Evolutionary conservation across 176 grass and related monocot genomes (phyloP).

Genomic region (Dendrocalamus sinicus): DNA sequence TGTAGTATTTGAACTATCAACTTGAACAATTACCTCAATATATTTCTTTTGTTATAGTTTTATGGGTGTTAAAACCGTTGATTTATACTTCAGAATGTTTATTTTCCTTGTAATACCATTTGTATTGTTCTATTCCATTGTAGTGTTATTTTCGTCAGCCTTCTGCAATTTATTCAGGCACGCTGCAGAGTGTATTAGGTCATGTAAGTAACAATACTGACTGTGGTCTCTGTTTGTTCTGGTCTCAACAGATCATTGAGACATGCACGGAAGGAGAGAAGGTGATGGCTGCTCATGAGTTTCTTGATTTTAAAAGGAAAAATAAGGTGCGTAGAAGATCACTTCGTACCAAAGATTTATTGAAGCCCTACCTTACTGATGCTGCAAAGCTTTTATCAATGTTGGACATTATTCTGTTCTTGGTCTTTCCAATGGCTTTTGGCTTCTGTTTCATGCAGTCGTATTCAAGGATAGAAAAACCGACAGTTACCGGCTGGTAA

Average conservation of each 20-base stretch:
- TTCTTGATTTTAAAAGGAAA: constrained; percentile 93
- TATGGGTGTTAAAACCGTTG: constrained; percentile 4
- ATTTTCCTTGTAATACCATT: constrained; percentile 15
- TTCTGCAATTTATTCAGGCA: constrained; percentile 27
- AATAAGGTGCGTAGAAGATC: constrained; percentile 65
- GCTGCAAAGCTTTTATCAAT: constrained; percentile 11
- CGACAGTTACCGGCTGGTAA: too few relatives aligned
- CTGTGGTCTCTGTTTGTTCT: constrained; percentile 38
- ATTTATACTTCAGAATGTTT: constrained; percentile 34
- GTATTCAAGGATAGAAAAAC: too few relatives aligned
- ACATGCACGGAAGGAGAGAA: constrained; percentile 92
- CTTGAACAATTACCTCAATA: constrained; percentile 21
- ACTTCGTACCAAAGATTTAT: constrained; percentile 37
- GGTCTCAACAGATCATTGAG: constrained; percentile 73
- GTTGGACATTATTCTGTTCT: constrained; percentile 21
- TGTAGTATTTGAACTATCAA: not conserved
- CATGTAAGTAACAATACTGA: constrained; percentile 44
- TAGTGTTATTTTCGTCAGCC: constrained; percentile 28
- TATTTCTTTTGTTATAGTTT: constrained; percentile 14
- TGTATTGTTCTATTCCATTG: constrained; percentile 33
- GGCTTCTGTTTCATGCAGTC: not conserved
- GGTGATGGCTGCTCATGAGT: constrained; percentile 75
- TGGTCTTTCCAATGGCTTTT: constrained; percentile 11
- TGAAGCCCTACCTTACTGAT: constrained; percentile 9
- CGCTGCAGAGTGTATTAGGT: constrained; percentile 32